A percentile compares a stretch with the other conserved stretches of the same genome.
phyloP scores from a whole-genome alignment of 495 filamentous ascomycete genomes.

The Gamarada debralockiae region DNA sequence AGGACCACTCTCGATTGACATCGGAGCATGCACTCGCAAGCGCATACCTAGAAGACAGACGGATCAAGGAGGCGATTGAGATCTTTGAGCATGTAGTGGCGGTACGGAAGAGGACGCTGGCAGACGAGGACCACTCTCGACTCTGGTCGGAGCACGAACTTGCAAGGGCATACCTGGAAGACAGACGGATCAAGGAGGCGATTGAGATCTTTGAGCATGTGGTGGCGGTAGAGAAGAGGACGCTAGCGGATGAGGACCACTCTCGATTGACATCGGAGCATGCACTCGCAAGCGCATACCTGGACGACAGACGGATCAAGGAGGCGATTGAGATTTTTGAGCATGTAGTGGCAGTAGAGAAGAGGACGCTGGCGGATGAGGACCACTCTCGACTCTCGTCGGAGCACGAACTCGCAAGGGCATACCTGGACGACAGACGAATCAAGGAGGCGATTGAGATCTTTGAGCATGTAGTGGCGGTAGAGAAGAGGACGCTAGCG shows the following conservation, averaged over 20 bases:
- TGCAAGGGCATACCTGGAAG: slow-evolving; percentile 26
- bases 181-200: slow-evolving; percentile 22
- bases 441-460: slow-evolving; percentile 17
- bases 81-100: slow-evolving; percentile 11
- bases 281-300: slow-evolving; percentile 12
- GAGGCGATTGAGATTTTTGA: slow-evolving; percentile 13
- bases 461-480: slow-evolving; percentile 8
- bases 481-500: slow-evolving; percentile 15
- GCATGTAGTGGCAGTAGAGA: slow-evolving; percentile 10
- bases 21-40: slow-evolving; percentile 11
- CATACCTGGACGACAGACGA: slow-evolving; percentile 27
- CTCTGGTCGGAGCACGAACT: background rate
- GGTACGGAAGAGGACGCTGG: slow-evolving; percentile 5
- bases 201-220: background rate
- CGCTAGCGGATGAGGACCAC: slow-evolving; percentile 10
- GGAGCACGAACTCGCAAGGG: slow-evolving; percentile 13
- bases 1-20: slow-evolving; percentile 1
- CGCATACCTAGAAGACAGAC: slow-evolving; percentile 5
- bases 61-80: slow-evolving; percentile 10
- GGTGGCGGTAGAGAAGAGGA: slow-evolving; percentile 11
- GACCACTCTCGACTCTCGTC: slow-evolving; percentile 10
- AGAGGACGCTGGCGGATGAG: slow-evolving; percentile 7
- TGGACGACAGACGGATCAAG: slow-evolving; percentile 6
- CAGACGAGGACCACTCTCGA: slow-evolving; percentile 10
- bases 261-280: slow-evolving; percentile 6